A percentile compares a stretch with the other conserved stretches of the same genome.
These are phyloP conservation scores for Entoloma clypeatum DNA, from an alignment of 1,284 basidiomycete species.

Conservation along the genomic window DNA sequence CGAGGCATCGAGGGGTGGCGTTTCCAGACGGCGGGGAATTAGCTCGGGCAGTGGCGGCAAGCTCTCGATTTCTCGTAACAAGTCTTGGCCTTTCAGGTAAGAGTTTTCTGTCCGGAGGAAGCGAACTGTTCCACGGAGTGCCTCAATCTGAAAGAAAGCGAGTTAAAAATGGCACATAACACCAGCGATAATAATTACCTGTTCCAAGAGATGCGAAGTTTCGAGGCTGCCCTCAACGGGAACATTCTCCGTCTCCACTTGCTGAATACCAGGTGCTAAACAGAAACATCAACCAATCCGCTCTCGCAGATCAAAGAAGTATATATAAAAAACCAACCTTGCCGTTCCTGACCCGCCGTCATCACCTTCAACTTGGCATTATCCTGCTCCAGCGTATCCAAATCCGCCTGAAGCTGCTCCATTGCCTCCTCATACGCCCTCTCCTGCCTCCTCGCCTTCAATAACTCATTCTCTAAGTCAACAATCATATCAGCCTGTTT, in stretches of 20 bases:
- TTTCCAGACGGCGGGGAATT: conserved; percentile 43
- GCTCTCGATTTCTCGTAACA: conserved; percentile 76
- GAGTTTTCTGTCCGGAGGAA: conserved; percentile 91
- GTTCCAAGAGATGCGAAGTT: conserved; percentile 80
- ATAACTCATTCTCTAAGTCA: conserved; percentile 78
- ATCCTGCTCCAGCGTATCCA: conserved; percentile 85
- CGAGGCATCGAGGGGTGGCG: conserved; percentile 62
- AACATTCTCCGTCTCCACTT: conserved; percentile 56
- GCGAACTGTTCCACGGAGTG: conserved; percentile 83
- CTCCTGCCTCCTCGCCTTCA: conserved; percentile 83
- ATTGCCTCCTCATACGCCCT: conserved; percentile 89
- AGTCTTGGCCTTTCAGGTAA: conserved; percentile 85
- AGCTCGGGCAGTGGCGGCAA: conserved; percentile 61
- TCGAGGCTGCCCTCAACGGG: conserved; percentile 77
- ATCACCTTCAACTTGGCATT: conserved; percentile 77
- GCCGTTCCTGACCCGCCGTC: conserved; percentile 59
- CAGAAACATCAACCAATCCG: conserved; percentile 15
- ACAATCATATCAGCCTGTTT: conserved; percentile 82
- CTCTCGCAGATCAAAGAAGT: not conserved
- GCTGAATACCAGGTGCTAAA: conserved; percentile 46
- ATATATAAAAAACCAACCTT: conserved; percentile 42
- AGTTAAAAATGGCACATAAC: conserved; percentile 11
- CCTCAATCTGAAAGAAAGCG: conserved; percentile 64
- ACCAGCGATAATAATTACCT: conserved; percentile 43
- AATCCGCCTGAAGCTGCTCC: conserved; percentile 86